Evolutionary conservation across 768 basidiomycete genomes (phyloP), one percentile per base, ranked within the genome.

Genomic region (Tulasnella sp.): DNA sequence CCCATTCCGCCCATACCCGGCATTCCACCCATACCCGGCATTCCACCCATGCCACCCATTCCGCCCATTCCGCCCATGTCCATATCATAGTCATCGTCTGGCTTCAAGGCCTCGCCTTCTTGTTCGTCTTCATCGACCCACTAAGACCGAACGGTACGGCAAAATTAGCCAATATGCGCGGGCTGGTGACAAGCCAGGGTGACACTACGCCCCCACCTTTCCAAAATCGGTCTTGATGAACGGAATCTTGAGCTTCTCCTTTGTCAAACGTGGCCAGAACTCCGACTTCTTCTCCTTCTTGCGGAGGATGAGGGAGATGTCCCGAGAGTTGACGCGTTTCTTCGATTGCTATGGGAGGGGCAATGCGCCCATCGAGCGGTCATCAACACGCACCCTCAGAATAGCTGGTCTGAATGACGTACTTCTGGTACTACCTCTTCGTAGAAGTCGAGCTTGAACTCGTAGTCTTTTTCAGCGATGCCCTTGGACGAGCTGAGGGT

Each of bases 91-190:
- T 92, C 91, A 0, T 89, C 90, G 14, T 88, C 89, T 2, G 86
- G 85, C n/a, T 72, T 82, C 80, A 42, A 84, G 1, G 86, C 83
- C 34, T 86, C 89, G 76, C 89, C 93, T 58, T 94, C 93, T 87
- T 98, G 97, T 85, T 99, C 97, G 85, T 98, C 97, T 88, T 98
- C 97, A 84, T 98, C 97, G 60, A 94, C 93, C 96, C 96, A 98
- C 88, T 86, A 80, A 41, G 72, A 41, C 22, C 72, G 82, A 76
- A 7, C 12, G 73, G n/a, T n/a, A 28, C 60, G 80, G 79, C 78
- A 40, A 37, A 37, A 24, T 54, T 42, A 18, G 72, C 72, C 73
- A 73, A 34, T 28, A 69, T 22, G 48, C 40, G 31, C 14, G 8
- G 28, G 18, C 2, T 31, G n/a, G 18, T 22, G 75, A 16, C 24